phyloP scores from a whole-genome alignment of 106 monocot genomes.

The Alisma plantagoaquatica region DNA sequence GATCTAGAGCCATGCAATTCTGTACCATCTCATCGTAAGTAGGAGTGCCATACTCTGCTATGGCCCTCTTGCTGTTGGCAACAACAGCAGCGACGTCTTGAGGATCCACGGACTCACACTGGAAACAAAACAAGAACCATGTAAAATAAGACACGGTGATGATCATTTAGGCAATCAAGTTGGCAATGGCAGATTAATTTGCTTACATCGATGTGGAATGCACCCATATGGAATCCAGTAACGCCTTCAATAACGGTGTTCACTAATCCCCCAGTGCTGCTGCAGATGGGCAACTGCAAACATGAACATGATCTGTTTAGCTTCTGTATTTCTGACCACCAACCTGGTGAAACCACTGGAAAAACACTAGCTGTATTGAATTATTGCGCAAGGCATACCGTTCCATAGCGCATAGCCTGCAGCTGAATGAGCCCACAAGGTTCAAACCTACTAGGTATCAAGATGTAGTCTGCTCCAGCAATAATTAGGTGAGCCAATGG shows the following conservation, averaged over 20 bases:
- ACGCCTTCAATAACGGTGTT: constrained; percentile 74
- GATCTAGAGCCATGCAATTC: constrained; percentile 79
- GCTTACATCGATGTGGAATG: constrained; percentile 62
- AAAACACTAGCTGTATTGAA: too few species aligned
- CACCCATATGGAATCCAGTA: constrained; percentile 85
- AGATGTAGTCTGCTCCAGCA: constrained; percentile 66
- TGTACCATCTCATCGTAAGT: constrained; percentile 43
- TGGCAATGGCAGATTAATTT: neutral
- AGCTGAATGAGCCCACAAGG: constrained; percentile 91
- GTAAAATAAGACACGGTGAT: too few species aligned
- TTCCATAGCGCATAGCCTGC: constrained; percentile 81
- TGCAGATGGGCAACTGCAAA: constrained; percentile 39
- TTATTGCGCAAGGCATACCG: constrained; percentile 50
- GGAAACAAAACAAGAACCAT: too few species aligned
- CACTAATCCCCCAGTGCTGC: constrained; percentile 76
- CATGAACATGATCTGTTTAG: too few species aligned
- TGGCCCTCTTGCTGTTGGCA: constrained; percentile 34
- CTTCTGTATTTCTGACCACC: too few species aligned
- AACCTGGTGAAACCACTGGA: too few species aligned
- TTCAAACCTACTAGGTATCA: constrained; percentile 83
- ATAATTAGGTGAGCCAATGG: constrained; percentile 73
- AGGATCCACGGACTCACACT: constrained; percentile 67
- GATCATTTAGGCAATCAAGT: too few species aligned
- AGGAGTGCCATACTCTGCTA: constrained; percentile 36
- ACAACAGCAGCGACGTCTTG: constrained; percentile 38